Percentiles rank a stretch among this genome's conserved stretches.
Evolutionary conservation across 2,329 filamentous ascomycete species (phyloP).

Genomic region (Colletotrichum coccodes): DNA sequence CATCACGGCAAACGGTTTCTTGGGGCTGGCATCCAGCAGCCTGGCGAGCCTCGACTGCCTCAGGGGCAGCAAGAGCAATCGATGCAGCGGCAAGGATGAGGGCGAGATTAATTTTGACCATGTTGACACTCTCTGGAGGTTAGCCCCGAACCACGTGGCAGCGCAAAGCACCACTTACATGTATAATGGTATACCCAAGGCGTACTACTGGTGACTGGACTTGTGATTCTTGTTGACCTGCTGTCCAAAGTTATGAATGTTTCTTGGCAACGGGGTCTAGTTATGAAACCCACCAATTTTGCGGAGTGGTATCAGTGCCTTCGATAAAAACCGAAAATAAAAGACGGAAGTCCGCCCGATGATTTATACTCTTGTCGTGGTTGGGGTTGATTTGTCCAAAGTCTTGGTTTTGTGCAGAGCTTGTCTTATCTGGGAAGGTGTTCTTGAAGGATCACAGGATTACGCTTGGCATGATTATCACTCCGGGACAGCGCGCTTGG

Average conservation of each 20-base stretch:
- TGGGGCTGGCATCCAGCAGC: conserved; percentile 14
- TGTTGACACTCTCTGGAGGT: neutral
- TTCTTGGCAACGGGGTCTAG: too few species aligned
- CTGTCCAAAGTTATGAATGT: too few species aligned
- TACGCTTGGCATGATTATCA: conserved; percentile 3
- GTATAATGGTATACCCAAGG: too few species aligned
- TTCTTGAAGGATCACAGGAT: conserved; percentile 18
- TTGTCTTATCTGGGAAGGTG: conserved; percentile 24
- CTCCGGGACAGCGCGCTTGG: neutral
- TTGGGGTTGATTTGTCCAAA: neutral
- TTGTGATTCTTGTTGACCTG: too few species aligned
- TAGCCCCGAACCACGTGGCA: neutral
- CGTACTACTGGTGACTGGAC: neutral
- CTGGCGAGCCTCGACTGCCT: neutral
- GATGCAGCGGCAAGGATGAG: neutral
- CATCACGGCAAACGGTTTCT: conserved; percentile 13
- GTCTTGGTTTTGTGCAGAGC: conserved; percentile 1
- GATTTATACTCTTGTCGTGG: neutral
- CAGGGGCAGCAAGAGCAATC: neutral
- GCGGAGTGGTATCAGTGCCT: too few species aligned
- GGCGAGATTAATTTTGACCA: neutral
- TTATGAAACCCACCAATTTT: neutral
- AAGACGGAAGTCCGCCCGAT: fast-evolving
- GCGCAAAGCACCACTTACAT: too few species aligned
- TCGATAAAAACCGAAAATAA: too few species aligned